Base-by-base conservation (phyloP, 2,329 filamentous ascomycete species). In the Arthrinium puccinioides region DNA sequence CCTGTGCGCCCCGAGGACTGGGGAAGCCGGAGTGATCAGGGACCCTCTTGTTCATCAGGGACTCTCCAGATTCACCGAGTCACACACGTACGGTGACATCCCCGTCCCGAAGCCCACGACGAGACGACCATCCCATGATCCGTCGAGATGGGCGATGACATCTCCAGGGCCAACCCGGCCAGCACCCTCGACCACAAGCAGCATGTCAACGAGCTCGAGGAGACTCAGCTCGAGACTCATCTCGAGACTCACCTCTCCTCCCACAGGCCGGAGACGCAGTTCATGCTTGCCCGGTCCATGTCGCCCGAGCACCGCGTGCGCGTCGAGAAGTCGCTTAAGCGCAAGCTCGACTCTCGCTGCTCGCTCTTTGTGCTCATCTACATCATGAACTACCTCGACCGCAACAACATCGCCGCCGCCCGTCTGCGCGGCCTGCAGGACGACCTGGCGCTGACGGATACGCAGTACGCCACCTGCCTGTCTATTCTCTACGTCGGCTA, bases 281-380 rank as follows among this genome's bases (percentile, higher is more conserved):
- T 18, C 27, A 14, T 26, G 28, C 23, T 24, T 43, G 21, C 48
- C 23, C 40, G 40, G 19, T 39, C 44, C 31, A 51, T 54, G 51
- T 62, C 64, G 39, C 61, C 67, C 0, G 72, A 70, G 27, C 69
- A 76, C 41, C 72, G 79, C 10, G 51, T 53, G 1, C 52, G 54
- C 11, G 70, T 81, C n/a, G 83, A 88, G 59, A 75, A 72, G 56
- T 70, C 66, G 24, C 61, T 89, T 49, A 72, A 78, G 56, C 72
- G 78, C 47, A 88, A 87, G 62, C 78, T 88, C 38, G 84, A 88
- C 53, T 49, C 70, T 15, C 71, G 82, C 42, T 87, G 56, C 64
- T 80, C 55, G 64, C 74, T 84, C 47, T 74, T 87, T 40, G 75
- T 87, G 32, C 56, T 87, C 45, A 84, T 87, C 63, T 87, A 87